phyloP scores from a whole-genome alignment of 768 basidiomycete species.

The Boletus sp. region DNA sequence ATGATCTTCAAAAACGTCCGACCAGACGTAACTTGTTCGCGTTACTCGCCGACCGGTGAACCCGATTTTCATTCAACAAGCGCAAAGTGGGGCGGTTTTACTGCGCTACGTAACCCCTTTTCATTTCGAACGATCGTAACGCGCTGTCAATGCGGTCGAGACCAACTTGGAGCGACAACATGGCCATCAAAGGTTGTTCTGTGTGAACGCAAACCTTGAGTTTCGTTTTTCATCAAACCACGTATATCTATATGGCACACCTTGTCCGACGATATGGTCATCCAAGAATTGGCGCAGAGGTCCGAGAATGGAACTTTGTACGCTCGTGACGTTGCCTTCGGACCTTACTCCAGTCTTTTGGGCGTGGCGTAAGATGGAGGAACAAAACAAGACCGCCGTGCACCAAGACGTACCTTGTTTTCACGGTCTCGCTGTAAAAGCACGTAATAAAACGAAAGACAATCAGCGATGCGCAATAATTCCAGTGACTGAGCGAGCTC shows the following conservation, averaged over 20 bases:
- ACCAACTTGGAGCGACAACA: slow-evolving; percentile 44
- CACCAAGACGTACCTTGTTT: slow-evolving; percentile 46
- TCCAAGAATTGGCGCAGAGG: slow-evolving; percentile 43
- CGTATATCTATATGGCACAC: slow-evolving; percentile 18
- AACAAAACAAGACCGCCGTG: background rate
- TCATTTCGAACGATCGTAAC: slow-evolving; percentile 23
- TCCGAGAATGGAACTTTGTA: slow-evolving; percentile 44
- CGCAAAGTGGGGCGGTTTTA: background rate
- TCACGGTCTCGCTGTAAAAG: slow-evolving; percentile 54
- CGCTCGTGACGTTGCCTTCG: slow-evolving; percentile 39
- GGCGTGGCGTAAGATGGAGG: background rate
- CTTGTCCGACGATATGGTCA: slow-evolving; percentile 33
- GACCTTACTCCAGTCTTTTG: slow-evolving; percentile 54
- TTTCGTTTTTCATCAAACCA: background rate
- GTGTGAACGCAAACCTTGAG: slow-evolving; percentile 1
- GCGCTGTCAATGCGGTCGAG: slow-evolving; percentile 49
- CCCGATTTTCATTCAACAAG: slow-evolving; percentile 14
- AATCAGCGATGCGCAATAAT: slow-evolving; percentile 60
- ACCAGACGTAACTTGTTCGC: background rate
- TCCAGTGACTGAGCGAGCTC: slow-evolving; percentile 58
- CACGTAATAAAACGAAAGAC: slow-evolving; percentile 66
- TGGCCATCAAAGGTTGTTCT: slow-evolving; percentile 29
- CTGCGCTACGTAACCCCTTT: background rate
- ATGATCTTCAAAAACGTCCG: slow-evolving; percentile 5
- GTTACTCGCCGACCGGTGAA: too few species aligned